Conservation (phyloP, 129 eudicot genomes). For the Scalesia atractyloides region DNA sequence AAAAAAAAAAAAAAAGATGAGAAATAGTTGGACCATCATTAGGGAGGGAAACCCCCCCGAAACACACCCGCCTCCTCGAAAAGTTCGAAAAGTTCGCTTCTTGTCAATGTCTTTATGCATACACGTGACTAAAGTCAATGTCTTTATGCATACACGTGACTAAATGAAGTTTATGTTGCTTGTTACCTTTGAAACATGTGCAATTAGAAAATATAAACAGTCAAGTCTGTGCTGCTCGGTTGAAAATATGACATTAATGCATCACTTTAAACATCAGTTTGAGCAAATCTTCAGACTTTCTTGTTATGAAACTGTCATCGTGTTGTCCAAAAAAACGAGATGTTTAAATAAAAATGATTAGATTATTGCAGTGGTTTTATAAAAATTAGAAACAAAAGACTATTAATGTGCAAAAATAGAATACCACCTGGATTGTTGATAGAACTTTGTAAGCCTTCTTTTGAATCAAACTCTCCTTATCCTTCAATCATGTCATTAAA, state of each 20-base stretch:
- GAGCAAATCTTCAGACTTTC: slow-evolving; percentile 65
- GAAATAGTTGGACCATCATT: too few species aligned
- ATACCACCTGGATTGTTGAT: slow-evolving; percentile 72
- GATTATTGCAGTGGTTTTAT: not conserved
- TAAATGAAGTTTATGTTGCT: not conserved
- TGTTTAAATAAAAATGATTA: not conserved
- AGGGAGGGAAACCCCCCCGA: too few species aligned
- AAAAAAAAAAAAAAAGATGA: too few species aligned
- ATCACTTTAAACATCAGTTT: slow-evolving; percentile 67
- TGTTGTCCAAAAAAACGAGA: slow-evolving; percentile 40
- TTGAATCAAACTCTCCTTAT: slow-evolving; percentile 70
- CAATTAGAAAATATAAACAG: slow-evolving; percentile 72
- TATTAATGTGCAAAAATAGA: not conserved
- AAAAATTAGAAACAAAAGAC: not conserved
- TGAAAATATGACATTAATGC: slow-evolving; percentile 84
- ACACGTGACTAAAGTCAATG: too few species aligned
- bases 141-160: too few species aligned
- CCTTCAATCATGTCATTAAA: too few species aligned
- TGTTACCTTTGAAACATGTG: slow-evolving; percentile 72
- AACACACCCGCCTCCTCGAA: too few species aligned
- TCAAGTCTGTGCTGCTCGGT: slow-evolving; percentile 89
- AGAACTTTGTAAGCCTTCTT: slow-evolving; percentile 94
- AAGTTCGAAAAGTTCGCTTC: too few species aligned
- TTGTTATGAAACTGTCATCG: slow-evolving; percentile 64
- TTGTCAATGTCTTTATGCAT: too few species aligned